phyloP scores from a whole-genome alignment of 352 stramenopile species.

The Phytophthora crassamura region DNA sequence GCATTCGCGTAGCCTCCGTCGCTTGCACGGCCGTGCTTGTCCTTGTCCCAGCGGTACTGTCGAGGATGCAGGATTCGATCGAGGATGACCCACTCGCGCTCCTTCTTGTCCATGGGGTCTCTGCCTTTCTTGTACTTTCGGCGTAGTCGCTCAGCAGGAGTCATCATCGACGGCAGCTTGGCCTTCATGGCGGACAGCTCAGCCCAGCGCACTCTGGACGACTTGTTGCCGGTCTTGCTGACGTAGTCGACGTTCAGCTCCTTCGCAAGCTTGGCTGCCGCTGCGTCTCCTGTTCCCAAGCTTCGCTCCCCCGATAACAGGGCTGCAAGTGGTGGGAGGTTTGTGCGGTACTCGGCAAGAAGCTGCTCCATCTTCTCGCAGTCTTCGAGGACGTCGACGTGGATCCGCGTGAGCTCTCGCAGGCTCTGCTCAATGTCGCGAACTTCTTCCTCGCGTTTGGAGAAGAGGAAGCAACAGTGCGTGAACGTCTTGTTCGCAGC shows the following conservation, averaged over 20 bases:
- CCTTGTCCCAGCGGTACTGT: slow-evolving; percentile 76
- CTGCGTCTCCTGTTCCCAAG: slow-evolving; percentile 40
- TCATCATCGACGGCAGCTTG: slow-evolving; percentile 83
- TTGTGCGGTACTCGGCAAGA: slow-evolving; percentile 55
- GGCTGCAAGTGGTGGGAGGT: slow-evolving; percentile 62
- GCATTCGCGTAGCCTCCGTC: slow-evolving; percentile 29
- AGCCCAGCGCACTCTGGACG: slow-evolving; percentile 70
- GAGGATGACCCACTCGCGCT: slow-evolving; percentile 80
- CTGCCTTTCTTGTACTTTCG: slow-evolving; percentile 84
- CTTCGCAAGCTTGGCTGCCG: slow-evolving; percentile 54
- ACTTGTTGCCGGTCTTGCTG: slow-evolving; percentile 48
- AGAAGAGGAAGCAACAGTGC: slow-evolving; percentile 69
- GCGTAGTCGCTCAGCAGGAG: slow-evolving; percentile 65
- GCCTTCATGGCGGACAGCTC: slow-evolving; percentile 79
- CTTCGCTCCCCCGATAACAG: slow-evolving; percentile 33
- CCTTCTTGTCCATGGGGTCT: slow-evolving; percentile 69
- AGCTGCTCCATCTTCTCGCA: slow-evolving; percentile 65
- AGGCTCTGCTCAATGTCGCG: slow-evolving; percentile 70
- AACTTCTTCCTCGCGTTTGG: slow-evolving; percentile 76
- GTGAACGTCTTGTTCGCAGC: slow-evolving; percentile 55
- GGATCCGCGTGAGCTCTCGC: slow-evolving; percentile 70
- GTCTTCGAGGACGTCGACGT: slow-evolving; percentile 68
- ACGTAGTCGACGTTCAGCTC: slow-evolving; percentile 76
- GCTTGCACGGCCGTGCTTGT: slow-evolving; percentile 32
- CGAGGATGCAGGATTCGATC: slow-evolving; percentile 73